Evolutionary conservation across 495 filamentous ascomycete genomes (phyloP).

Genomic region (Penicillium canescens): DNA sequence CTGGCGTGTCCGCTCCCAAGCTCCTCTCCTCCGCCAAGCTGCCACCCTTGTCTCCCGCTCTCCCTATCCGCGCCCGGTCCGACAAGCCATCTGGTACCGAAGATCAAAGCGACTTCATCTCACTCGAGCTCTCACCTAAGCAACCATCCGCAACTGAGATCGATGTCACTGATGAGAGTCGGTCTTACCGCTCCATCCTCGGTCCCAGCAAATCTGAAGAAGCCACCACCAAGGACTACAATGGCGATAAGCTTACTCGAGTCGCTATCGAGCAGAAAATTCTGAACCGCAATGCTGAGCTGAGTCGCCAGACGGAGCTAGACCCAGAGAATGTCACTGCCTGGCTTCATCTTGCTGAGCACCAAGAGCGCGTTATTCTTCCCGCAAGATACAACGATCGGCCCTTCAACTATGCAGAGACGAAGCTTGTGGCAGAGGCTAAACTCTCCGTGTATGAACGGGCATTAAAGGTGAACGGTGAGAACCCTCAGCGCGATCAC

Average conservation of each 20-base stretch:
- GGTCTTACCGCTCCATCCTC: conserved; percentile 71
- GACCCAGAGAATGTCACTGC: conserved; percentile 64
- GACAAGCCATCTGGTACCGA: neutral
- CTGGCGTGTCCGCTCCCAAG: neutral
- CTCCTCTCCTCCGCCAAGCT: neutral
- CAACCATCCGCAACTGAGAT: conserved; percentile 18
- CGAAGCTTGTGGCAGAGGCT: conserved; percentile 68
- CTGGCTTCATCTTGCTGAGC: conserved; percentile 75
- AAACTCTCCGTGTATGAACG: conserved; percentile 81
- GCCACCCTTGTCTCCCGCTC: neutral
- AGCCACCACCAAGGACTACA: neutral
- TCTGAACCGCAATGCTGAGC: conserved; percentile 52
- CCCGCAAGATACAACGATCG: conserved; percentile 35
- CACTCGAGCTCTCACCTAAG: neutral
- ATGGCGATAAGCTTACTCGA: neutral
- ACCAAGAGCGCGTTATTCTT: conserved; percentile 66
- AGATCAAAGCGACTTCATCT: neutral
- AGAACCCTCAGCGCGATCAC: conserved; percentile 46
- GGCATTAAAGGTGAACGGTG: conserved; percentile 59
- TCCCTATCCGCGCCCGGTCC: conserved; percentile 18
- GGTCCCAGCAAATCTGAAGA: conserved; percentile 61
- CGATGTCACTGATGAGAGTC: conserved; percentile 41
- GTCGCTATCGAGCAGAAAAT: conserved; percentile 39
- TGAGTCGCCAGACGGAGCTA: conserved; percentile 59
- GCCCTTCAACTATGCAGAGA: conserved; percentile 59